Conservation (phyloP, 2,329 filamentous ascomycete genomes). For the Fusarium armeniacum region DNA sequence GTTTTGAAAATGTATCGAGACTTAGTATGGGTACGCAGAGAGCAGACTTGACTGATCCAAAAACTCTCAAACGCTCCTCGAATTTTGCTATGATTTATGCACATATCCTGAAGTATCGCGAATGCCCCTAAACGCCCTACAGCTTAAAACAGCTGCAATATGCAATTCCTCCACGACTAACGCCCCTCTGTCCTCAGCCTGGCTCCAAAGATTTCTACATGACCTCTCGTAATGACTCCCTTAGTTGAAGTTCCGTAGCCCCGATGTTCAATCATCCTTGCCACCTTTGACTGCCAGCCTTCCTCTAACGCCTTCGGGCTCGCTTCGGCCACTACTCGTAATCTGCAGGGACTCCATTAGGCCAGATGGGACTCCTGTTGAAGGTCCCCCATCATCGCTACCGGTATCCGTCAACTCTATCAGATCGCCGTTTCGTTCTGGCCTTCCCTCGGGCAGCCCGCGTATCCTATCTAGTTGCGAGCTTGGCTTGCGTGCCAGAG, state of each 20-base stretch:
- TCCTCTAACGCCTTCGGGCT: slow-evolving; percentile 57
- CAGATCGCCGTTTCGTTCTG: slow-evolving; percentile 67
- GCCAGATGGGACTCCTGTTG: slow-evolving; percentile 44
- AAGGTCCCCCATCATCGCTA: slow-evolving; percentile 65
- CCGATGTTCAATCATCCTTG: slow-evolving; percentile 34
- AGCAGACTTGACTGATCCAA: not conserved
- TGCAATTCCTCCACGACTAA: slow-evolving; percentile 40
- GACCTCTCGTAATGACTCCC: not conserved
- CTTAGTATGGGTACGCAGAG: not conserved
- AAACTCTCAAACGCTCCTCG: slow-evolving; percentile 15
- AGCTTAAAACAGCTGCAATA: slow-evolving; percentile 41
- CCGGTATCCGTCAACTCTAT: slow-evolving; percentile 78
- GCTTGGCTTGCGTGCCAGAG: slow-evolving; percentile 74
- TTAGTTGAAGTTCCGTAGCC: not conserved
- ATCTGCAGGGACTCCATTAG: slow-evolving; percentile 52
- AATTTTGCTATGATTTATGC: slow-evolving; percentile 36
- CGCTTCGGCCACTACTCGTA: slow-evolving; percentile 56
- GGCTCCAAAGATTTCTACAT: slow-evolving; percentile 17
- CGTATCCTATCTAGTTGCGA: slow-evolving; percentile 63
- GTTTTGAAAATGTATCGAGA: not conserved
- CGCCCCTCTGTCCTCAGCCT: slow-evolving; percentile 23
- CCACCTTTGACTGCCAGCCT: slow-evolving; percentile 57
- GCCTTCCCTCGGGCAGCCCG: slow-evolving; percentile 55
- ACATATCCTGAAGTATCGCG: slow-evolving; percentile 42
- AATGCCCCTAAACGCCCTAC: slow-evolving; percentile 46